A percentile compares a stretch with the other conserved stretches of the same genome.
Conservation (phyloP, 305 asterid genomes). For the Plantago coronopus region DNA sequence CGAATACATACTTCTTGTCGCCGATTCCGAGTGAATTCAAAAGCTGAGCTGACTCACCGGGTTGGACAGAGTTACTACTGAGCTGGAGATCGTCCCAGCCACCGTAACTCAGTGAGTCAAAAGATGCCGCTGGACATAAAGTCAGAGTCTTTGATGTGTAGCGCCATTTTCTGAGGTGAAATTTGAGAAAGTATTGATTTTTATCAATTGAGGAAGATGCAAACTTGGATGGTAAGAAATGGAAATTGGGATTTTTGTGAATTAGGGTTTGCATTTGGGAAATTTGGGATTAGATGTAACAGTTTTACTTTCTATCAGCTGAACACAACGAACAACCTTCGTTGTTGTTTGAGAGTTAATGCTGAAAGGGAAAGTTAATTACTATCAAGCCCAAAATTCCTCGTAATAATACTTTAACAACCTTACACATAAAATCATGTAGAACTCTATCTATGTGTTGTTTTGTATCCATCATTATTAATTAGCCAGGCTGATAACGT, state of each 20-base stretch:
- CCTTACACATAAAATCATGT: too few relatives aligned
- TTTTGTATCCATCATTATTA: too few relatives aligned
- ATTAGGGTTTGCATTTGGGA: slow-evolving; percentile 46
- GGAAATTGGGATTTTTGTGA: slow-evolving; percentile 32
- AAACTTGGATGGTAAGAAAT: slow-evolving; percentile 23
- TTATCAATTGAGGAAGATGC: slow-evolving; percentile 23
- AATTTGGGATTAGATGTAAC: slow-evolving; percentile 9
- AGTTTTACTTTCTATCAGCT: too few relatives aligned
- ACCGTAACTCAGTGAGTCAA: slow-evolving; percentile 42
- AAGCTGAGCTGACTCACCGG: slow-evolving; percentile 59
- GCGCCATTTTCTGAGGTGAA: slow-evolving; percentile 25
- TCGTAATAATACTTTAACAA: too few relatives aligned
- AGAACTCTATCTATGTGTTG: too few relatives aligned
- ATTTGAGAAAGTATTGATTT: slow-evolving; percentile 27
- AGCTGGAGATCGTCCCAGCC: slow-evolving; percentile 74
- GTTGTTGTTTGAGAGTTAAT: too few relatives aligned
- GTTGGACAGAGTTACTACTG: slow-evolving; percentile 25
- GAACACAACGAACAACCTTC: too few relatives aligned
- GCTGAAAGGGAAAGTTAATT: too few relatives aligned
- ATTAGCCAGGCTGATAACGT: too few relatives aligned
- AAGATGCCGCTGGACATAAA: slow-evolving; percentile 38
- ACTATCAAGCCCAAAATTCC: too few relatives aligned
- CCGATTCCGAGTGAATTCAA: slow-evolving; percentile 55
- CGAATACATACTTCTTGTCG: slow-evolving; percentile 64
- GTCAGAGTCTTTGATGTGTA: slow-evolving; percentile 26